Percentiles rank a stretch among this genome's conserved stretches.
phyloP scores from a whole-genome alignment of 768 basidiomycete species.

The Collybiopsis confluens region DNA sequence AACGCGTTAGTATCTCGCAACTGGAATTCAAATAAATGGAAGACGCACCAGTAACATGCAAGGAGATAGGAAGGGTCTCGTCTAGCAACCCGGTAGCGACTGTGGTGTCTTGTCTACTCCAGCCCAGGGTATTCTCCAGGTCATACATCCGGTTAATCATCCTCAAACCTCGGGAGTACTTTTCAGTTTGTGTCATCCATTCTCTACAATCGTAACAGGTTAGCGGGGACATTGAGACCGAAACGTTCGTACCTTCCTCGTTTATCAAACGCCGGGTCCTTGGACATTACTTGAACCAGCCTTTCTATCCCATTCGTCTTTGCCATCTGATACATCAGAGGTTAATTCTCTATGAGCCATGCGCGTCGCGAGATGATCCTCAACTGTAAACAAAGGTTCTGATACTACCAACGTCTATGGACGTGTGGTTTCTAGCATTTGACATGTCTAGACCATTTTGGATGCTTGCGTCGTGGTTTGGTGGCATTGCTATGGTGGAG shows the following conservation, averaged over 20 bases:
- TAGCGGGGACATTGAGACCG: not conserved
- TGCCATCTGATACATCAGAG: conserved; percentile 35
- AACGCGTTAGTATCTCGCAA: no score
- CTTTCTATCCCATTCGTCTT: conserved; percentile 43
- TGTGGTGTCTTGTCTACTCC: conserved; percentile 45
- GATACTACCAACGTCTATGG: conserved; percentile 38
- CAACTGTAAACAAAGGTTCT: conserved; percentile 50
- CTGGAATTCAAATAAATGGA: not conserved
- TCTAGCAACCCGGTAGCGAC: conserved; percentile 47
- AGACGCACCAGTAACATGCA: conserved; percentile 29
- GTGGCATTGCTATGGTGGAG: not conserved
- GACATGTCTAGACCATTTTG: conserved; percentile 52
- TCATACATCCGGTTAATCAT: conserved; percentile 57
- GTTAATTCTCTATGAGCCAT: not conserved
- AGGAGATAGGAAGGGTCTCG: conserved; percentile 45
- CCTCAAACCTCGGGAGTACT: conserved; percentile 48
- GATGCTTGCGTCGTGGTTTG: conserved; percentile 32
- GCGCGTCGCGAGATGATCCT: conserved; percentile 11
- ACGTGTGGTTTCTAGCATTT: conserved; percentile 38
- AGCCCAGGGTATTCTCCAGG: conserved; percentile 48
- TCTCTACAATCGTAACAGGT: not conserved
- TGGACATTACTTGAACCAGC: conserved; percentile 42
- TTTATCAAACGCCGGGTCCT: conserved; percentile 61
- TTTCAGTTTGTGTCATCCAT: conserved; percentile 47
- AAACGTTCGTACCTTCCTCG: conserved; percentile 35